Base-by-base conservation (phyloP, 2,329 filamentous ascomycete species). In the Talaromyces funiculosus region DNA sequence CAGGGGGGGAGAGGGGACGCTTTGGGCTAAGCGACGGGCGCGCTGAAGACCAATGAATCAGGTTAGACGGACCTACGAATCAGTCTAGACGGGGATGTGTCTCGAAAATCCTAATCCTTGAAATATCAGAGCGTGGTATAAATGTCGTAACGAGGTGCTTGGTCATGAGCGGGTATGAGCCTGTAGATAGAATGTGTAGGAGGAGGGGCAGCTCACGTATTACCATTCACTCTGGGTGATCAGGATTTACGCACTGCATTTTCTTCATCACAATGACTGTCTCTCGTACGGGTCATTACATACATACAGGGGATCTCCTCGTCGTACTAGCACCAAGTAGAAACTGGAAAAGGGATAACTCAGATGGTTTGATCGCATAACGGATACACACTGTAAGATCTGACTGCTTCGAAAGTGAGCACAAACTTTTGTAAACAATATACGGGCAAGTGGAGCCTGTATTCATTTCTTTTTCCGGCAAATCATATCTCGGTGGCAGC, bases 31-130 rank as follows among this genome's bases (percentile, higher is more conserved):
- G 40, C 40, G 53, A 56, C 33, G 24, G 26, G 26, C 38, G 53
- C 18, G 20, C 24, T 59, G 45, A 42, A 59, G 35, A 53, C 57
- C 57, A 59, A 59, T 51, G 22, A 40, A 53, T 37, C 22, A 47
- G 45, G 26, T 24, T 58, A 18, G 43, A 58, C 56, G 10, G 43
- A 53, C 57, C 57, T 53, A 59, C 42, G 22, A 40, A 53, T 37
- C 22, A 47, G 45, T 37, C 35, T 58, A 18, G 43, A 58, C 56
- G 10, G 43, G 26, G 33, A 20, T 51, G 33, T 53, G 35, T 37
- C 12, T 53, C 18, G 49, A 9, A 35, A 51, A 20, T 35, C 22
- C 29, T 51, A 18, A 35, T 33, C 45, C 45, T 49, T 31, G 47
- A 35, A 31, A 35, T 51, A 51, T 33, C 12, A 51, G 47, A 33